Conservation (phyloP, 2,329 filamentous ascomycete genomes). For the Helicocarpus griseus region DNA sequence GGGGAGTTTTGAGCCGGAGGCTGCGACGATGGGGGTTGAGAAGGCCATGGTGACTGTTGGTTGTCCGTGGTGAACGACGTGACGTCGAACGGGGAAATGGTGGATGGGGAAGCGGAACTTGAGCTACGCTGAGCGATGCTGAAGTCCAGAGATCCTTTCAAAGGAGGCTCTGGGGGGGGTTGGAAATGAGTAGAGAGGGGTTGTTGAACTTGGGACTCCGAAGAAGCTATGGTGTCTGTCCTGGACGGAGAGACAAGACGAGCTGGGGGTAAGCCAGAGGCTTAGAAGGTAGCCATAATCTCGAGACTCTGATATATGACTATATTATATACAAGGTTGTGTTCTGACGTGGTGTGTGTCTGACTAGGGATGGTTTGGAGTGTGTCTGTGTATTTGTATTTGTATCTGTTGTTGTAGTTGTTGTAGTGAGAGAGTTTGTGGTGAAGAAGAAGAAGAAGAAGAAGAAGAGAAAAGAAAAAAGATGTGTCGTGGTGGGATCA, state of each 20-base stretch:
- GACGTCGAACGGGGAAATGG: constrained; percentile 31
- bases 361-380: constrained; percentile 4
- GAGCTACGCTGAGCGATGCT: constrained; percentile 34
- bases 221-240: constrained; percentile 34
- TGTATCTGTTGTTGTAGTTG: too few species aligned
- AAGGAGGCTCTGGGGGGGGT: constrained; percentile 34
- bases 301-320: constrained; percentile 8
- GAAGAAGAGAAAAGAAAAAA: constrained; percentile 12
- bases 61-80: constrained; percentile 42
- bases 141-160: constrained; percentile 37
- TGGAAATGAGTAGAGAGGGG: constrained; percentile 18
- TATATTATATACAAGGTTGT: background rate
- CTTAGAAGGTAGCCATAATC: constrained; percentile 34
- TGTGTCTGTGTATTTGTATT: too few species aligned
- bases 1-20: constrained; percentile 30
- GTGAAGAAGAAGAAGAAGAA: too few species aligned
- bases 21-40: constrained; percentile 34
- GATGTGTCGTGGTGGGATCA: constrained; percentile 19
- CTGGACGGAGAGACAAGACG: constrained; percentile 28
- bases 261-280: constrained; percentile 16
- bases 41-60: constrained; percentile 39
- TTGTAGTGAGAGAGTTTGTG: too few species aligned
- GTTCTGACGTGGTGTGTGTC: background rate
- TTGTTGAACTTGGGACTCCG: constrained; percentile 16
- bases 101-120: constrained; percentile 26